Base-by-base conservation (phyloP, 1,284 basidiomycete species). In the Malassezia vespertilionis region DNA sequence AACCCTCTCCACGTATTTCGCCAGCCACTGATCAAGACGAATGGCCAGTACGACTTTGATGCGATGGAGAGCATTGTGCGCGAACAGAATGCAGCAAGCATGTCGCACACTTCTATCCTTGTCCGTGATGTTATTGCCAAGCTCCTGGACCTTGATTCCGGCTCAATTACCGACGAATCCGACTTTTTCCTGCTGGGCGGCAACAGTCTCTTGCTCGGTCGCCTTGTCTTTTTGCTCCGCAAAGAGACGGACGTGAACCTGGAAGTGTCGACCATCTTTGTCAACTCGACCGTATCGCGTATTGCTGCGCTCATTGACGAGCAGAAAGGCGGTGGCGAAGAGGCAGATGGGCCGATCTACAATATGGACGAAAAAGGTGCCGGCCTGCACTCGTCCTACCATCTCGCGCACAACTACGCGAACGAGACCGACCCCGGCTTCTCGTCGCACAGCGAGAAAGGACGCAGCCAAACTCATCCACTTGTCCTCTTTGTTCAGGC, bases 1-100 rank as follows among this genome's bases (percentile, higher is more conserved):
- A 69, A 68, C 57, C 67, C 67, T n/a, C 54, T 70, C 14, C 67
- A 70, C 55, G 67, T 70, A 50, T 70, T 70, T 60, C 62, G 65
- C 27, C 63, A 66, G 51, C 65, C 63, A 4, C 49, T 70, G 33
- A 65, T 65, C 27, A 68, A 69, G 52, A 56, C 57, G 32, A 58
- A 69, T 42, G 64, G 64, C 21, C 54, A 60, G 43, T 67, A 67
- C 49, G 67, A 70, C 41, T 70, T 68, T 37, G 53, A 63, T 28
- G 66, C 67, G 23, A 70, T 70, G 67, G 67, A 70, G 47, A 66
- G 57, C 49, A 66, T 69, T 39, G 65, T 70, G 20, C 60, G 65
- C 21, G 59, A 60, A 17, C 65, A 69, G 53, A 70, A 70, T 41
- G 63, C 67, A n/a, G 57, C 60, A 10, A 54, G 54, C 46, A 70